Evolutionary conservation across 2,329 filamentous ascomycete genomes (phyloP).

Genomic region (Metarhizium brunneum): DNA sequence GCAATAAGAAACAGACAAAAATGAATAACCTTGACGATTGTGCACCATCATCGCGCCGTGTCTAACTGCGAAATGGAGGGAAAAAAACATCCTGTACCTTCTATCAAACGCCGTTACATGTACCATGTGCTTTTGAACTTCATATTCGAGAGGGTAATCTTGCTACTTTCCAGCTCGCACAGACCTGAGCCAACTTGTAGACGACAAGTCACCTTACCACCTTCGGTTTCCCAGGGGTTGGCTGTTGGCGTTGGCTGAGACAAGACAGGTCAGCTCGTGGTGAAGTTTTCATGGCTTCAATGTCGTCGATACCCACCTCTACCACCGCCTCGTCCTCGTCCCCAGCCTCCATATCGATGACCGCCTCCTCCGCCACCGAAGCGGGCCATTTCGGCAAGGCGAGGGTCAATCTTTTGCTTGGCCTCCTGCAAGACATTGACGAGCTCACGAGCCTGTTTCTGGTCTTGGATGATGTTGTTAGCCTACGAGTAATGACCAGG

Average conservation of each 20-base stretch:
- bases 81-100: slow-evolving; percentile 15
- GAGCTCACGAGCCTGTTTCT: slow-evolving; percentile 94
- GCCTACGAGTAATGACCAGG: background rate
- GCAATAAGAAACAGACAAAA: slow-evolving; percentile 6
- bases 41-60: slow-evolving; percentile 6
- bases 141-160: background rate
- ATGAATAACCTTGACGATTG: slow-evolving; percentile 5
- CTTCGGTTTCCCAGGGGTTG: slow-evolving; percentile 40
- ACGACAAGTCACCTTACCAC: slow-evolving; percentile 30
- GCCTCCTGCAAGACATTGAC: slow-evolving; percentile 87
- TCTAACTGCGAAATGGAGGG: slow-evolving; percentile 10
- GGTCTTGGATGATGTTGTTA: slow-evolving; percentile 42
- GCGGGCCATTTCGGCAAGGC: slow-evolving; percentile 90
- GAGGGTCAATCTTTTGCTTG: slow-evolving; percentile 96
- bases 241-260: slow-evolving; percentile 39
- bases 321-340: slow-evolving; percentile 47
- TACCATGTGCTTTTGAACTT: slow-evolving; percentile 10
- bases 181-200: background rate
- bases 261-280: slow-evolving; percentile 25
- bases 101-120: slow-evolving; percentile 21
- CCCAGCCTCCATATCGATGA: slow-evolving; percentile 63
- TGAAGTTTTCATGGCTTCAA: slow-evolving; percentile 17
- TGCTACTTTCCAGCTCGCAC: background rate
- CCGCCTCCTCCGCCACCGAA: slow-evolving; percentile 79
- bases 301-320: slow-evolving; percentile 36